Evolutionary conservation across 345 rosid species (phyloP).

Genomic region (Aquilaria sinensis): DNA sequence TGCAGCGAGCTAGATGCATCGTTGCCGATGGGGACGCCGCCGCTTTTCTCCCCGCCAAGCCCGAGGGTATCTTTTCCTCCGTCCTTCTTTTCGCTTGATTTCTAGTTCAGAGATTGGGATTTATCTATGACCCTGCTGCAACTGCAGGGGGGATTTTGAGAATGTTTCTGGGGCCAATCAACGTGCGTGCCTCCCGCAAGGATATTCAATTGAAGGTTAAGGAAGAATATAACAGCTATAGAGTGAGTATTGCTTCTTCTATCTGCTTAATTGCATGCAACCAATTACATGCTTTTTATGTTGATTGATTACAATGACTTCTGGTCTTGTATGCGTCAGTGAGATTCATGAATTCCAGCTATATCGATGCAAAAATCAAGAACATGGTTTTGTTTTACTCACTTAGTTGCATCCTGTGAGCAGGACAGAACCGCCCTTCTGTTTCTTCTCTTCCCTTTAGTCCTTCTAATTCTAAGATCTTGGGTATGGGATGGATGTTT

Average conservation of each 20-base stretch:
- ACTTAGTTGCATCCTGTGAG: slow-evolving; percentile 15
- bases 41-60: slow-evolving; percentile 61
- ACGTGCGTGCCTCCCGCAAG: slow-evolving; percentile 82
- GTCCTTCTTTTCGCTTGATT: not conserved
- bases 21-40: slow-evolving; percentile 81
- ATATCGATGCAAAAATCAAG: not conserved
- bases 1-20: slow-evolving; percentile 68
- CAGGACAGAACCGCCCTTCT: slow-evolving; percentile 97
- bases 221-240: slow-evolving; percentile 94
- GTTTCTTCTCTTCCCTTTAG: slow-evolving; percentile 82
- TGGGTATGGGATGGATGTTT: slow-evolving; percentile 88
- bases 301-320: not conserved
- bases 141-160: slow-evolving; percentile 54
- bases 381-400: not conserved
- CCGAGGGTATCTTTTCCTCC: slow-evolving; percentile 44
- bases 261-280: not conserved
- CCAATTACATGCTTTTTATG: not conserved
- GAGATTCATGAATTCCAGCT: not conserved
- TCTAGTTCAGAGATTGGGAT: not conserved
- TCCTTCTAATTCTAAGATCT: slow-evolving; percentile 66
- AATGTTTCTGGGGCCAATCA: slow-evolving; percentile 93
- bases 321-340: not conserved
- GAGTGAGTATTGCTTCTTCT: slow-evolving; percentile 54
- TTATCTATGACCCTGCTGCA: not conserved
- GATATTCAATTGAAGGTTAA: slow-evolving; percentile 88